Base-by-base conservation (phyloP, 2,329 filamentous ascomycete species). In the Monilinia fructigena region DNA sequence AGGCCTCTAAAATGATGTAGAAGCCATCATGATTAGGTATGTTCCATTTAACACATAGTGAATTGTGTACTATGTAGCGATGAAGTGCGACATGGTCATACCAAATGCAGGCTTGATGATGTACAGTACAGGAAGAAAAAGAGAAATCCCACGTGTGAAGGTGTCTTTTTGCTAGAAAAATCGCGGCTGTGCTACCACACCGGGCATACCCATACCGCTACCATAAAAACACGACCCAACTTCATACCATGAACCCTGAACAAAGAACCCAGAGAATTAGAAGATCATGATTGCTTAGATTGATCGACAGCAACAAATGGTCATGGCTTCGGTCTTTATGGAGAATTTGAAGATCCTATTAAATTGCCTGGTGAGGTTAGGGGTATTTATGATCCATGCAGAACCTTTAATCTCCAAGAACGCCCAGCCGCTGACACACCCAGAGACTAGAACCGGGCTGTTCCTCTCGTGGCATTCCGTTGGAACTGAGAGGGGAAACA, bases 291-390 rank as follows among this genome's bases (percentile, higher is more conserved):
- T 55, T 62, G 59, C 59, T 62, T 52, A 65, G 28, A 65, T 65
- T 60, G 63, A 65, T 65, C 63, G 55, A 65, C 63, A 61, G 56
- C 52, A 60, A 31, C 42, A 38, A 65, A 59, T 60, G 63, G 63
- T 65, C 63, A 65, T 28, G 63, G 63, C 63, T 65, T 50, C 42
- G 63, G 63, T 31, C 54, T 52, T 28, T 53, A 65, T 60, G 63
- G 55, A 60, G 63, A 65, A 53, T 65, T 53, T 45, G 63, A 60
- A 45, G 55, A 65, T 65, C 54, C 23, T 59, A 50, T 65, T 59
- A 26, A 60, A 59, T 38, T 59, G 42, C 26, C 23, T 59, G 53
- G 28, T 50, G 42, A 50, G 55, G 55, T 65, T 50, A 65, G 35
- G 63, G 48, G 48, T 55, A n/a, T 55, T 47, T 45, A 23, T 11